Conservation (phyloP, 2,329 filamentous ascomycete genomes). For the Neonectria hederae region DNA sequence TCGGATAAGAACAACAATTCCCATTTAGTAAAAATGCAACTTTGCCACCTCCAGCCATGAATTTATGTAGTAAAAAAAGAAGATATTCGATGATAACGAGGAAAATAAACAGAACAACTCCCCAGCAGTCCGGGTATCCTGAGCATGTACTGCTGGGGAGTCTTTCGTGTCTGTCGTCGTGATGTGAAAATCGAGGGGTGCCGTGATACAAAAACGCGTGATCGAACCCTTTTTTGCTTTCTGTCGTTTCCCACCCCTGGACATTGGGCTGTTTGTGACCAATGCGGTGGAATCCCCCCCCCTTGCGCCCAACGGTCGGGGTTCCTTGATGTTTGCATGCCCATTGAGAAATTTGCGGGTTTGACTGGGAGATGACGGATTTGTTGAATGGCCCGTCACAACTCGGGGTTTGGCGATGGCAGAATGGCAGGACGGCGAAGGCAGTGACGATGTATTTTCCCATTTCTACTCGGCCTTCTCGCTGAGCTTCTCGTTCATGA, state of each 20-base stretch:
- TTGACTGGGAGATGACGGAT: not conserved
- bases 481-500: slow-evolving; percentile 45
- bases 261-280: not conserved
- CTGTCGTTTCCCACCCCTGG: not conserved
- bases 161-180: slow-evolving; percentile 7
- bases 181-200: slow-evolving; percentile 5
- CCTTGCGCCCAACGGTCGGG: not conserved
- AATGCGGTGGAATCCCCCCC: not conserved
- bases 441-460: not conserved
- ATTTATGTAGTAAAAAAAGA: slow-evolving; percentile 11
- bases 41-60: slow-evolving; percentile 18
- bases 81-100: not conserved
- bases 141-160: slow-evolving; percentile 16
- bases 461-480: slow-evolving; percentile 48
- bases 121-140: slow-evolving; percentile 26
- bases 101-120: not conserved
- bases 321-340: not conserved
- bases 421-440: not conserved
- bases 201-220: not conserved
- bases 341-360: not conserved
- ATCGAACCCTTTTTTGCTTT: not conserved
- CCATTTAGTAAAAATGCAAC: slow-evolving; percentile 9
- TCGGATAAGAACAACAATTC: slow-evolving; percentile 5
- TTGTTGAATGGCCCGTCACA: not conserved
- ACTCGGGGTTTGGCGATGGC: not conserved